Evolutionary conservation across 1,284 basidiomycete genomes (phyloP), one percentile per base, ranked within the genome.

Genomic region (Gymnopus androsaceus): DNA sequence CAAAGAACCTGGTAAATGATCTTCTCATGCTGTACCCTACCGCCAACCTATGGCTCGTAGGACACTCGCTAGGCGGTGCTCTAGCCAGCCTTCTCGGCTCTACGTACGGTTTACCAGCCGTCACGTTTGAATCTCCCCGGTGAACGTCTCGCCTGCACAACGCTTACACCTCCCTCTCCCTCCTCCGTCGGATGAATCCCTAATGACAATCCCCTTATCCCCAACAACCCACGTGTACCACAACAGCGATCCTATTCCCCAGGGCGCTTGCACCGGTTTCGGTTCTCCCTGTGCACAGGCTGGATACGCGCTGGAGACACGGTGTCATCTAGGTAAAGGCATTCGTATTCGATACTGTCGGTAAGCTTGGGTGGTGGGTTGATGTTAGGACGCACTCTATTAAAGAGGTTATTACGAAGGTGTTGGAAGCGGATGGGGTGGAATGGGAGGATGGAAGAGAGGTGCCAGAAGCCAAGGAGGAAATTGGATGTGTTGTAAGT

Each of bases 51-150:
- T 99, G 96, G 96, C 81, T 99, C 5, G 86, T 90, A 11, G 96
- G 96, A 0, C 90, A 92, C 63, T 89, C 87, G 17, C 78, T 99
- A 6, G 97, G 96, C 23, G 96, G 96, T 1, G 86, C 90, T 0
- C 75, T 98, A 9, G 90, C 95, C 4, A 86, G 91, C 12, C 82
- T 99, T 37, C 80, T 99, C 4, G 95, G 92, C 0, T 83, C 90
- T 2, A 96, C 96, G 0, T 98, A 95, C 66, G 97, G 95, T n/a
- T 79, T 94, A 2, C 97, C 96, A 0, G 89, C 87, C 1, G 88
- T 99, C 40, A 87, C 95, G 0, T 98, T 95, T 67, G 95, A 98
- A 73, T 82, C 94, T 11, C 95, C n/a, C 95, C 0, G 95, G 94
- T 15, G 97, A 99, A 67, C 81, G 87, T 12, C 79, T 97, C 44